Evolutionary conservation across 2,329 filamentous ascomycete species (phyloP).

Genomic region (Colletotrichum sp.): DNA sequence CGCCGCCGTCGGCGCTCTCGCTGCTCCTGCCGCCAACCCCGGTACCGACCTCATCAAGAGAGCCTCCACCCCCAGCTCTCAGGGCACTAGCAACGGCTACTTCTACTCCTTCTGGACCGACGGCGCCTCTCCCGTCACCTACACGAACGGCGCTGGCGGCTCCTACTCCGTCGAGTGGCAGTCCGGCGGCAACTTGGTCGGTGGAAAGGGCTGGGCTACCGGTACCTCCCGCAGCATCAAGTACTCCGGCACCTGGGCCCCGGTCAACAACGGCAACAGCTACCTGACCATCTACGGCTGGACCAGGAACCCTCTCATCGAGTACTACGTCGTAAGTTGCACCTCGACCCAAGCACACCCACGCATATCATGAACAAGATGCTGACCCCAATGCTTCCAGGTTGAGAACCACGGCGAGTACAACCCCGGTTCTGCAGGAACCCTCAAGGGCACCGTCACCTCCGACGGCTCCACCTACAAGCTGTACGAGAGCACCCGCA

Average conservation of each 20-base stretch:
- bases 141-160: slow-evolving; percentile 48
- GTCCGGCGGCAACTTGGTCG: slow-evolving; percentile 57
- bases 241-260: slow-evolving; percentile 33
- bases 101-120: slow-evolving; percentile 52
- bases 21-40: slow-evolving; percentile 6
- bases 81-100: slow-evolving; percentile 39
- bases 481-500: slow-evolving; percentile 37
- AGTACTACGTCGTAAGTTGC: slow-evolving; percentile 33
- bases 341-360: neutral
- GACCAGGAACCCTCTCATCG: slow-evolving; percentile 32
- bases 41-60: slow-evolving; percentile 9
- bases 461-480: slow-evolving; percentile 42
- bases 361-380: neutral
- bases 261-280: slow-evolving; percentile 33
- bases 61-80: slow-evolving; percentile 28
- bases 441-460: slow-evolving; percentile 36
- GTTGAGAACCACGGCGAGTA: slow-evolving; percentile 41
- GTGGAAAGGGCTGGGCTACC: slow-evolving; percentile 63
- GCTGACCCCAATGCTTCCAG: neutral
- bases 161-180: slow-evolving; percentile 50
- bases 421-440: slow-evolving; percentile 37
- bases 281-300: slow-evolving; percentile 45
- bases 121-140: slow-evolving; percentile 41
- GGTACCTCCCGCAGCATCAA: slow-evolving; percentile 43
- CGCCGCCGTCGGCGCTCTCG: slow-evolving; percentile 16